Evolutionary conservation across 495 filamentous ascomycete genomes (phyloP), one percentile per base, ranked within the genome.

Genomic region (Usnea hakonensis): DNA sequence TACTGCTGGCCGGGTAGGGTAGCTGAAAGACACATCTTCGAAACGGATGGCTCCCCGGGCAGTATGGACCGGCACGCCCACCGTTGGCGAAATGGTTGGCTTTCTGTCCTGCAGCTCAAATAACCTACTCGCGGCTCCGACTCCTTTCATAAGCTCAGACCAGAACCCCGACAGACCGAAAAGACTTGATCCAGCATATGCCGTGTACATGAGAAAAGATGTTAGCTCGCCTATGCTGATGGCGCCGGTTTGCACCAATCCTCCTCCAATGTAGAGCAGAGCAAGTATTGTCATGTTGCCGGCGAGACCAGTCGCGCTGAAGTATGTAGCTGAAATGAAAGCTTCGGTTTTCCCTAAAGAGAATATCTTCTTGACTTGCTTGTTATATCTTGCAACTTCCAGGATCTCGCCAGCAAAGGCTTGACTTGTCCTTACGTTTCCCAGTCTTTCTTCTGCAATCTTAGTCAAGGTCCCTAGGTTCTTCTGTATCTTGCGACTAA

Each of bases 161-260:
- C 96, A 97, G 76, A 98, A 98, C 67, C 87, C 90, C 37, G 91
- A 95, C 13, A 98, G 77, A 4, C 94, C 94, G 65, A 97, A 95
- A 64, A 98, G 83, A 75, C 87, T 91, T 30, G 86, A 88, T 11
- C 92, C 92, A 23, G 92, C 92, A 75, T 93, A 97, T 23, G 88
- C 91, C 17, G 92, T 90, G 70, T 97, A 98, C 94, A 98, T 97
- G 70, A 98, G 79, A 74, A 98, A 98, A 4, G 90, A 93, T n/a
- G 95, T 91, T 59, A 98, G 75, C 61, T 97, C 95, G 61, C 94
- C 94, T 58, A 97, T 84, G 35, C 81, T 90, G 76, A 98, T 94
- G 36, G 84, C 80, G 2, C 94, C 93, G 2, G 83, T 81, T 68
- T 89, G 85, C 30, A 98, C 94, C 76, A 97, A 90, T 61, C 86